Percentiles rank a stretch among this genome's conserved stretches.
phyloP scores from a whole-genome alignment of 1,284 basidiomycete genomes.

The Retiboletus fuscus region DNA sequence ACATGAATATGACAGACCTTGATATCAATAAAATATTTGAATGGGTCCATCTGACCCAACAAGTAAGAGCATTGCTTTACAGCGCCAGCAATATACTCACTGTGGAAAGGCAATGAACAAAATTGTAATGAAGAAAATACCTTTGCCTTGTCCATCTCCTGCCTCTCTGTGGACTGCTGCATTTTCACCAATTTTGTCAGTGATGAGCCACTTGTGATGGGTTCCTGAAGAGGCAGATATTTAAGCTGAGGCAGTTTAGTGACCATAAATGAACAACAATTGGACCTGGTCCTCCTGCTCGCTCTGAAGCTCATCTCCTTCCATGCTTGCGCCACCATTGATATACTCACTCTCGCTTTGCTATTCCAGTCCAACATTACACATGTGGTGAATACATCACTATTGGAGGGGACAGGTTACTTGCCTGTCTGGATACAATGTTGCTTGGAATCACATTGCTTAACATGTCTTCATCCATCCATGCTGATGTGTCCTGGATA shows the following conservation, averaged over 20 bases:
- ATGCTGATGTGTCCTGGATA: slow-evolving; percentile 30
- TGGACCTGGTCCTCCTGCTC: slow-evolving; percentile 64
- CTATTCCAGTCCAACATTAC: slow-evolving; percentile 49
- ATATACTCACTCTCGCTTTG: slow-evolving; percentile 78
- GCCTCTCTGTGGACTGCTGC: slow-evolving; percentile 56
- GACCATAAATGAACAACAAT: slow-evolving; percentile 20
- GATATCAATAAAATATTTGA: slow-evolving; percentile 96
- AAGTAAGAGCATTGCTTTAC: slow-evolving; percentile 96
- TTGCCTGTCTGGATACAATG: slow-evolving; percentile 83
- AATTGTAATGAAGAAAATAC: slow-evolving; percentile 50
- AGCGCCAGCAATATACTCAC: slow-evolving; percentile 83
- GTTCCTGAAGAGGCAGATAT: slow-evolving; percentile 34
- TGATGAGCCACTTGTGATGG: slow-evolving; percentile 50
- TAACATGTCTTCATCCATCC: slow-evolving; percentile 79
- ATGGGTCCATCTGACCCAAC: slow-evolving; percentile 94
- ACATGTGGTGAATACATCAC: slow-evolving; percentile 29
- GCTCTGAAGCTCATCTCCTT: slow-evolving; percentile 75
- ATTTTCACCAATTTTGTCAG: slow-evolving; percentile 55
- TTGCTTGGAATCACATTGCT: slow-evolving; percentile 86
- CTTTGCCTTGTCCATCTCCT: slow-evolving; percentile 88
- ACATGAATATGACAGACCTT: slow-evolving; percentile 65
- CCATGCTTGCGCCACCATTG: slow-evolving; percentile 59
- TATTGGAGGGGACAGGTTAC: slow-evolving; percentile 28
- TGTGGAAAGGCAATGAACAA: slow-evolving; percentile 12
- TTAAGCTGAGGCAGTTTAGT: slow-evolving; percentile 19